Conservation (phyloP, 768 basidiomycete genomes). For the Russula virescens region DNA sequence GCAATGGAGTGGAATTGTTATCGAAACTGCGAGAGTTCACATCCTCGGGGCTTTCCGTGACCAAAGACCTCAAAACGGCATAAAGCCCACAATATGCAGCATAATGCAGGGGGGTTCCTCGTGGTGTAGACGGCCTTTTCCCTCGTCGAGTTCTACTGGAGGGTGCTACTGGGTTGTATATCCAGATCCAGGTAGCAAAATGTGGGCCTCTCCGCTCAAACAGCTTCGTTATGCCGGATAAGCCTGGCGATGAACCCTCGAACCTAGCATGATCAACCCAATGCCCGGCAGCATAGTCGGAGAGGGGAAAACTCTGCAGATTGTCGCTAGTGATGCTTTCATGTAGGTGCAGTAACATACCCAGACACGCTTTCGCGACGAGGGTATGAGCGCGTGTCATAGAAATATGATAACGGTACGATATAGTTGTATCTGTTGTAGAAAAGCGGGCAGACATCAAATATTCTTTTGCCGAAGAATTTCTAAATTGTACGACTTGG, state of each 20-base stretch:
- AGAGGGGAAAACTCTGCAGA: background rate
- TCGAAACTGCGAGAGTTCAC: background rate
- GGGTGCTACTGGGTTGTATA: background rate
- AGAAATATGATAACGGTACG: background rate
- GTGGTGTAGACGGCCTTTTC: background rate
- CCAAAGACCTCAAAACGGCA: background rate
- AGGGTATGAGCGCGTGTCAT: background rate
- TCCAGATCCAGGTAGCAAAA: background rate
- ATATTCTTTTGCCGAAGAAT: background rate
- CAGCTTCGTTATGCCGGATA: background rate
- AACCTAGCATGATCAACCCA: background rate
- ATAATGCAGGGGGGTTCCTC: background rate
- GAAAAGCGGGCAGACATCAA: background rate
- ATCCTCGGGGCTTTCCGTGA: background rate
- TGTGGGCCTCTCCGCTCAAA: background rate
- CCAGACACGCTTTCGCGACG: background rate
- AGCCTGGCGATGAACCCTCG: background rate
- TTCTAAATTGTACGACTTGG: background rate
- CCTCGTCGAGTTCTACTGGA: background rate
- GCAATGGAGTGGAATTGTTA: background rate
- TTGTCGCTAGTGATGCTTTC: background rate
- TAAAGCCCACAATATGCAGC: background rate
- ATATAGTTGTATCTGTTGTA: too few species aligned
- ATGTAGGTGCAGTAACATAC: background rate
- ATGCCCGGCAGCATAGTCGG: background rate